Percentiles rank a stretch among this genome's conserved stretches.
Conservation (phyloP, 345 rosid genomes). For the Linum trigynum region DNA sequence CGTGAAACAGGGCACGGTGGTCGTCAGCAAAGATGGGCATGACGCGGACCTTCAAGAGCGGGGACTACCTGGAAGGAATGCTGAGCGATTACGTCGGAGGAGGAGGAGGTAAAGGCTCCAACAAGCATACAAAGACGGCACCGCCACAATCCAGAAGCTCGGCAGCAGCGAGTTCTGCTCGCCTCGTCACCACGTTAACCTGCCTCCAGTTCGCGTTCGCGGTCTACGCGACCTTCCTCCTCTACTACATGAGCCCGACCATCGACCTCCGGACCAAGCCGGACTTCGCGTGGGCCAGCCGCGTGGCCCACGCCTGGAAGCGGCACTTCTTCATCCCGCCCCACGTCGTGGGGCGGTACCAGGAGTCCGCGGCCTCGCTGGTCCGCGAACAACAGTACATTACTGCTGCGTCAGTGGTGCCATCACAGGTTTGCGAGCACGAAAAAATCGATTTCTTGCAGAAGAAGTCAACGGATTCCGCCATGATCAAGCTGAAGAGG, state of each 20-base stretch:
- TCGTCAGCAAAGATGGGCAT: constrained; percentile 41
- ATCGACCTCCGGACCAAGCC: constrained; percentile 69
- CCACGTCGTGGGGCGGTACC: constrained; percentile 52
- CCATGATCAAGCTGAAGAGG: constrained; percentile 71
- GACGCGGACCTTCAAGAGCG: constrained; percentile 47
- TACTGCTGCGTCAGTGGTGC: constrained; percentile 20
- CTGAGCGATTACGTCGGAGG: constrained; percentile 51
- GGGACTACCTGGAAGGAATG: constrained; percentile 71
- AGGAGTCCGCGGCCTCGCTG: constrained; percentile 38
- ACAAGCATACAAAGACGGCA: constrained; percentile 11
- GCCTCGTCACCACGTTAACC: constrained; percentile 63
- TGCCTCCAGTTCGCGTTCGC: constrained; percentile 82
- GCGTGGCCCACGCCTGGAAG: constrained; percentile 65
- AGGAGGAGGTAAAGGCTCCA: constrained; percentile 25
- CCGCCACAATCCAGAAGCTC: neutral
- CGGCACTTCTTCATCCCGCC: constrained; percentile 58
- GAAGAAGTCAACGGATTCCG: constrained; percentile 68
- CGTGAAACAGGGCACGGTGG: neutral
- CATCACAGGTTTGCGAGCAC: constrained; percentile 61
- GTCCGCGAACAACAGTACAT: constrained; percentile 12
- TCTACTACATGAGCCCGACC: constrained; percentile 85
- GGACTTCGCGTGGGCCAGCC: constrained; percentile 84
- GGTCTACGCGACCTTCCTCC: constrained; percentile 73
- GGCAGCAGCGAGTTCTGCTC: constrained; percentile 20
- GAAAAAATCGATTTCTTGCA: constrained; percentile 86